These are phyloP conservation scores for Agaricales sp. DNA, from an alignment of 1,284 basidiomycete species.

Conservation along the genomic window DNA sequence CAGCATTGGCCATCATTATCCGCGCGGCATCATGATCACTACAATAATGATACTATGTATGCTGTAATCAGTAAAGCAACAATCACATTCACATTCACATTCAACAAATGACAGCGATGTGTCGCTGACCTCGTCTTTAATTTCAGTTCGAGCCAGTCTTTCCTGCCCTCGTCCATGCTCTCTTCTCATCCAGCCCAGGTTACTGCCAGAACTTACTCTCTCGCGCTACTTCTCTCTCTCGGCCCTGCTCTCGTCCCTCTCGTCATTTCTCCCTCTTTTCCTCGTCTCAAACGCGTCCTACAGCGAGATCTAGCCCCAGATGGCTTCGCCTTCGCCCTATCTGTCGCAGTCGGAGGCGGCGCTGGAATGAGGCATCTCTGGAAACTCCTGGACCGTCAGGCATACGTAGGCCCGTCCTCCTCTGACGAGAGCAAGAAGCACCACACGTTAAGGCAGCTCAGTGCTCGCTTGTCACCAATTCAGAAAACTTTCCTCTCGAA, in stretches of 20 bases:
- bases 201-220: constrained; percentile 52
- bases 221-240: constrained; percentile 56
- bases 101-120: too few relatives aligned
- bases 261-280: constrained; percentile 22
- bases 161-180: background rate
- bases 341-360: constrained; percentile 53
- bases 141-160: too few relatives aligned
- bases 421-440: constrained; percentile 9
- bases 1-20: too few relatives aligned
- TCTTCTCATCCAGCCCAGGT: constrained; percentile 45
- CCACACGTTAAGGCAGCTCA: constrained; percentile 1
- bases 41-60: too few relatives aligned
- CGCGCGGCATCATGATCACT: too few relatives aligned
- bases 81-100: too few relatives aligned
- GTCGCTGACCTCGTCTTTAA: too few relatives aligned
- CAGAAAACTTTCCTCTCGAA: constrained; percentile 50
- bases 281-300: constrained; percentile 31
- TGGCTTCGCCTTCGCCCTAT: constrained; percentile 60
- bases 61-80: too few relatives aligned
- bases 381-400: constrained; percentile 22
- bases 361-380: constrained; percentile 37
- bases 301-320: constrained; percentile 43
- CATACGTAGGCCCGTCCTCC: constrained; percentile 3
- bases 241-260: constrained; percentile 51
- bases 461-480: constrained; percentile 18